Percentiles rank a stretch among this genome's conserved stretches.
phyloP scores from a whole-genome alignment of 2,329 filamentous ascomycete genomes.

The Whalleya microplaca region DNA sequence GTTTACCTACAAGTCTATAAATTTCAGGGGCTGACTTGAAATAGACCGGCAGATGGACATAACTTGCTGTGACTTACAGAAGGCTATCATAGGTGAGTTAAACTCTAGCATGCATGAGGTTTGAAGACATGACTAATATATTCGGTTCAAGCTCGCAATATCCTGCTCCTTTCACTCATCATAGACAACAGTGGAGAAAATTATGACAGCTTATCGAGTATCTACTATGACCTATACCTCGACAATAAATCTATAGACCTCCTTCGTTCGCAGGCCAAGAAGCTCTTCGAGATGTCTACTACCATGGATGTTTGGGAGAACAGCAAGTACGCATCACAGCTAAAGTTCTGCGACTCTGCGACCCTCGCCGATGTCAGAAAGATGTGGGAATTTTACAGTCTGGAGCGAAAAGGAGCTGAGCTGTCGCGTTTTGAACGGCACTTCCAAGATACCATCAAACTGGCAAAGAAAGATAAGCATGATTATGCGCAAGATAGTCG shows the following conservation, averaged over 20 bases:
- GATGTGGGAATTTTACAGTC: constrained; percentile 46
- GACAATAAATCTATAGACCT: constrained; percentile 40
- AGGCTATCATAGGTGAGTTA: constrained; percentile 52
- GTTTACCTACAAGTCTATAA: constrained; percentile 30
- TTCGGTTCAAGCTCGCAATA: constrained; percentile 53
- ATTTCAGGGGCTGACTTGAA: constrained; percentile 24
- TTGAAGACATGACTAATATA: constrained; percentile 3
- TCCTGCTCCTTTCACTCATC: constrained; percentile 55
- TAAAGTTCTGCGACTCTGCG: constrained; percentile 53
- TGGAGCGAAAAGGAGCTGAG: constrained; percentile 4
- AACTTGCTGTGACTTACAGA: constrained; percentile 59
- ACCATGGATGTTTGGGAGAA: constrained; percentile 49
- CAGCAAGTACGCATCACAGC: constrained; percentile 45
- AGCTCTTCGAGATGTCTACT: constrained; percentile 44
- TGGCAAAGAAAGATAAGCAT: background rate
- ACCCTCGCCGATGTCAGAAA: constrained; percentile 47
- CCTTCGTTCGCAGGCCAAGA: constrained; percentile 47
- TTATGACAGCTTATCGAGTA: constrained; percentile 43
- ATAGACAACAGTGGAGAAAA: constrained; percentile 41
- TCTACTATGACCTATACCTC: constrained; percentile 59
- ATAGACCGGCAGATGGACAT: constrained; percentile 50
- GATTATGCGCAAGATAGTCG: background rate
- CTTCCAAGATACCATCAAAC: constrained; percentile 6
- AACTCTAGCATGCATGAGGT: background rate
- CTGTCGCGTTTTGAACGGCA: constrained; percentile 1